Base-by-base conservation (phyloP, 148 eudicot species). In the Persicaria tinctoria region DNA sequence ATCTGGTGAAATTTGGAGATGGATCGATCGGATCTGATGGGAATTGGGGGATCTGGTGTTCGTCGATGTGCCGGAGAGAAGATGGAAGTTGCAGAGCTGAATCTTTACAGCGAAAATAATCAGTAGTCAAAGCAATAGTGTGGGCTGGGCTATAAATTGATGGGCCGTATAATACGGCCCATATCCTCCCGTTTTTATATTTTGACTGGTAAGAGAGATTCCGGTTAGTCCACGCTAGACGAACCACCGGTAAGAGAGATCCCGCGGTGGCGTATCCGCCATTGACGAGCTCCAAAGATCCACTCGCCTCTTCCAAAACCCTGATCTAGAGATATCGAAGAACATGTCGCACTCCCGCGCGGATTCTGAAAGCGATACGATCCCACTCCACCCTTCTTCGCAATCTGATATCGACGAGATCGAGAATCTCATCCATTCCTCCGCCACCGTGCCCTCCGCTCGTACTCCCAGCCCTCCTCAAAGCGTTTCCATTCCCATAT, bases 331-430 rank as follows among this genome's bases (percentile, higher is more conserved):
- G 41, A 32, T 17, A 13, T 44, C 55, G 2, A 54, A 76, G 14
- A 64, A 79, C 49, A 77, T 83, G 83, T 78, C 81, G 12, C 71
- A 76, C 68, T 38, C 23, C 4, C 62, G 48, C 51, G 64, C 72
- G 11, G 27, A 74, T 12, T 32, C 73, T 32, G 17, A 71, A 48
- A 73, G 76, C 78, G 85, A 84, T 76, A 79, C 86, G n/a, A 84
- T 81, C 46, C 86, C 98, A 2, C 88, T 93, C 7, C 93, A 91
- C 79, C 48, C 86, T 3, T 70, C 89, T 3, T 91, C 98, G 41
- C 98, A 93, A 77, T 93, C 97, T 55, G 98, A 93, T 86, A 93
- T 93, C 51, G 98, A 93, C 83, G 98, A 93, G 87, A 91, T 93
- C 88, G 98, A 93, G 53, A 89, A 88, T 55, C 94, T 93, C 64